Evolutionary conservation across 2,329 filamentous ascomycete species (phyloP).

Genomic region (Raffaelea deltoideospora): DNA sequence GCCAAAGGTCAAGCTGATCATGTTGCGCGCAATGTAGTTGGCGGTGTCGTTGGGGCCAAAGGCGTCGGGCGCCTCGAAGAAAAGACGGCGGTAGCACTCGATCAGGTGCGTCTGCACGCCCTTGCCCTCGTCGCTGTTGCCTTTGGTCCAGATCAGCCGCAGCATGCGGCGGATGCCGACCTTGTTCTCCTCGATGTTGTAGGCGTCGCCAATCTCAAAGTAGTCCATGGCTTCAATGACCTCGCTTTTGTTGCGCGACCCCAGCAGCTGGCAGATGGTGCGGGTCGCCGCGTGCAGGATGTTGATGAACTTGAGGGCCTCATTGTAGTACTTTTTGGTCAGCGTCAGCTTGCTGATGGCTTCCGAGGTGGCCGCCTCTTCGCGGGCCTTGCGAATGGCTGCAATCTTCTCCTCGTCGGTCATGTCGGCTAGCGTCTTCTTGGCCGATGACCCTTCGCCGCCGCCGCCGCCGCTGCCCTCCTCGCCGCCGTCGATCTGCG

Average conservation of each 20-base stretch:
- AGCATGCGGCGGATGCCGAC: constrained; percentile 89
- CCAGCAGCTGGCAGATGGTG: constrained; percentile 72
- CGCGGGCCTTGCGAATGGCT: constrained; percentile 62
- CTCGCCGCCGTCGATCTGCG: constrained; percentile 48
- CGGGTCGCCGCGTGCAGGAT: constrained; percentile 71
- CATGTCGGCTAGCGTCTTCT: constrained; percentile 47
- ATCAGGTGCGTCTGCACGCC: constrained; percentile 94
- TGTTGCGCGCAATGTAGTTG: constrained; percentile 92
- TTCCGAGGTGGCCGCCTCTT: constrained; percentile 80
- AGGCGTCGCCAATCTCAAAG: constrained; percentile 87
- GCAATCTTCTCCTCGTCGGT: constrained; percentile 64
- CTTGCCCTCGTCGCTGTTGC: constrained; percentile 97
- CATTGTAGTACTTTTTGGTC: constrained; percentile 80
- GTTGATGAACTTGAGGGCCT: constrained; percentile 86
- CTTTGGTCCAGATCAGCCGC: constrained; percentile 96
- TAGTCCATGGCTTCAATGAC: constrained; percentile 99
- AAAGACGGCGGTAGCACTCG: constrained; percentile 88
- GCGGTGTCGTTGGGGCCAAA: constrained; percentile 83
- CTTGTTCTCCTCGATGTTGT: constrained; percentile 89
- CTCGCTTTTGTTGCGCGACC: constrained; percentile 94
- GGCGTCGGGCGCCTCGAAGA: constrained; percentile 85
- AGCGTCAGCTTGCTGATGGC: constrained; percentile 76
- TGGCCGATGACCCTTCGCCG: constrained; percentile 43
- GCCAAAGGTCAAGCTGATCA: constrained; percentile 96
- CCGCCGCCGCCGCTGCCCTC: no score